These are phyloP conservation scores for Saccharum spontaneum DNA, from an alignment of 176 grass and related monocot genomes.

Conservation along the genomic window DNA sequence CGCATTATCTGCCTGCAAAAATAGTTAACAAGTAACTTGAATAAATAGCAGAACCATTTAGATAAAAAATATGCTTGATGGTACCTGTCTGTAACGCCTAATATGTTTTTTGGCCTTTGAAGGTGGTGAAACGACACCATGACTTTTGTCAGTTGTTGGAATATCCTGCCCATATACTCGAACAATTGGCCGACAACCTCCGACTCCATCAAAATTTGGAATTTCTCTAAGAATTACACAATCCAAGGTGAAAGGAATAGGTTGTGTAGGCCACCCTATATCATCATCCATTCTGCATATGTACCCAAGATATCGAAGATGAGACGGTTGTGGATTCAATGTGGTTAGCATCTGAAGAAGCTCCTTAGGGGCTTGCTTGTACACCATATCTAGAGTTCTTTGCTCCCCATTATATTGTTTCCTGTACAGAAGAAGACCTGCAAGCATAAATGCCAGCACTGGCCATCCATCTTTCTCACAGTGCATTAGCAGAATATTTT, in stretches of 20 bases:
- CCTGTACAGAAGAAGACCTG: slow-evolving; percentile 77
- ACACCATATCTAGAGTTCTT: slow-evolving; percentile 93
- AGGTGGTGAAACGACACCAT: slow-evolving; percentile 44
- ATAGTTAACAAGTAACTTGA: slow-evolving; percentile 58
- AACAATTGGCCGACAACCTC: slow-evolving; percentile 79
- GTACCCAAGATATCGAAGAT: slow-evolving; percentile 89
- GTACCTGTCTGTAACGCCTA: slow-evolving; percentile 82
- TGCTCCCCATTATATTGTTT: slow-evolving; percentile 89
- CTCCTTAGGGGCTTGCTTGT: slow-evolving; percentile 90
- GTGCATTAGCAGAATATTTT: slow-evolving; percentile 91
- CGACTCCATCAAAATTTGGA: slow-evolving; percentile 80
- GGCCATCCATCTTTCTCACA: slow-evolving; percentile 94
- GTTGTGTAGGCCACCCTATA: slow-evolving; percentile 47
- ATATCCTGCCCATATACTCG: slow-evolving; percentile 76
- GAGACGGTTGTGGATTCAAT: slow-evolving; percentile 80
- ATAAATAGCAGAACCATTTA: slow-evolving; percentile 36
- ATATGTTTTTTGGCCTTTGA: slow-evolving; percentile 72
- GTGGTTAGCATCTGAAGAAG: slow-evolving; percentile 67
- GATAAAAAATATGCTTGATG: not conserved
- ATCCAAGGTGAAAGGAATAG: slow-evolving; percentile 81
- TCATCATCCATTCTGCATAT: slow-evolving; percentile 62
- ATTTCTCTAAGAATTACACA: slow-evolving; percentile 85
- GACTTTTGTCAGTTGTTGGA: slow-evolving; percentile 45
- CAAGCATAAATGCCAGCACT: slow-evolving; percentile 93
- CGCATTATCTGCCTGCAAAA: slow-evolving; percentile 74